Evolutionary conservation across 495 filamentous ascomycete species (phyloP).

Genomic region (Hyphodiscus hymeniophilus): DNA sequence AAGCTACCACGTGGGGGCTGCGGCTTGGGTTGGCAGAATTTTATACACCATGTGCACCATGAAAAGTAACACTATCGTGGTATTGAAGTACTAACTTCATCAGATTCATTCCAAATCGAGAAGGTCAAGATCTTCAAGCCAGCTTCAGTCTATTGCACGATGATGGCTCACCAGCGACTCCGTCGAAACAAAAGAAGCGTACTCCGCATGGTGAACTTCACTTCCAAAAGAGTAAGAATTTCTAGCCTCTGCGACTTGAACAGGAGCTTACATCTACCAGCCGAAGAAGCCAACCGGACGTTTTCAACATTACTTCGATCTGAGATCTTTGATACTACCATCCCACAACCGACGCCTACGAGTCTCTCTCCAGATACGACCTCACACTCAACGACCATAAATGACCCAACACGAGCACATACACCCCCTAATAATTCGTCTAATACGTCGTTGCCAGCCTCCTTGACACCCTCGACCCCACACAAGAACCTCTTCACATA

Average conservation of each 20-base stretch:
- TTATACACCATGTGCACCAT: neutral
- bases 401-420: conserved; percentile 65
- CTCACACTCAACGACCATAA: conserved; percentile 45
- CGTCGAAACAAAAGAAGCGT: conserved; percentile 74
- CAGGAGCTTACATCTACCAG: conserved; percentile 45
- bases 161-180: conserved; percentile 84
- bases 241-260: neutral
- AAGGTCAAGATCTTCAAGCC: conserved; percentile 86
- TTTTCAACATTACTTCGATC: conserved; percentile 83
- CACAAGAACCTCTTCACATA: conserved; percentile 97
- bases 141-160: conserved; percentile 87
- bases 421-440: conserved; percentile 67
- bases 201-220: conserved; percentile 84
- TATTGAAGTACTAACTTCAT: conserved; percentile 1
- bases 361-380: conserved; percentile 55
- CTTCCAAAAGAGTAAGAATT: conserved; percentile 76
- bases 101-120: conserved; percentile 92
- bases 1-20: too few relatives aligned
- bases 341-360: conserved; percentile 72
- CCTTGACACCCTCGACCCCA: conserved; percentile 83
- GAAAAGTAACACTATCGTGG: too few relatives aligned
- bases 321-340: conserved; percentile 82
- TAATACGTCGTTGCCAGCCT: conserved; percentile 51
- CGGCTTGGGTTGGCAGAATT: conserved; percentile 1
- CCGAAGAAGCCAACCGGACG: conserved; percentile 87